Percentiles rank a stretch among this genome's conserved stretches.
These are phyloP conservation scores for Sugiyamaella grinbergsii DNA, from an alignment of 1,139 yeast genomes.

Conservation along the genomic window DNA sequence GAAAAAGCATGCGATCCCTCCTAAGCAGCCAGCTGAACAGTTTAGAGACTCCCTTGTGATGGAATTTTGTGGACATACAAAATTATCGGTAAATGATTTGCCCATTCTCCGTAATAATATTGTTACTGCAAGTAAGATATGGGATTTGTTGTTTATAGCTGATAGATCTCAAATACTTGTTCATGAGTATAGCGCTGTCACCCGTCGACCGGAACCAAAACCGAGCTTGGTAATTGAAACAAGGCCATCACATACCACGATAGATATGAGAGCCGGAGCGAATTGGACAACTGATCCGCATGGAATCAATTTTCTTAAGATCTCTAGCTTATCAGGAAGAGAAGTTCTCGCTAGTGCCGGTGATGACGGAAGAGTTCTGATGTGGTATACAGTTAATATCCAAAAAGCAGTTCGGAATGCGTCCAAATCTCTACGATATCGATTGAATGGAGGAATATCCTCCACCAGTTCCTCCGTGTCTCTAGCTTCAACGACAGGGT, in stretches of 20 bases:
- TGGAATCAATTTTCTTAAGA: slow-evolving; percentile 52
- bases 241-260: slow-evolving; percentile 28
- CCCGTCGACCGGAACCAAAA: slow-evolving; percentile 25
- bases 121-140: slow-evolving; percentile 28
- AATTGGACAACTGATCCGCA: slow-evolving; percentile 50
- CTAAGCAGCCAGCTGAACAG: slow-evolving; percentile 24
- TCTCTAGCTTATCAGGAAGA: slow-evolving; percentile 39
- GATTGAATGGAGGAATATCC: neutral
- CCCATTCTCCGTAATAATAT: slow-evolving; percentile 34
- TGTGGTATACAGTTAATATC: slow-evolving; percentile 47
- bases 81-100: slow-evolving; percentile 22
- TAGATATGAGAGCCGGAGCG: slow-evolving; percentile 32
- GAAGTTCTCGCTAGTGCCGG: slow-evolving; percentile 52
- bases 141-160: slow-evolving; percentile 31
- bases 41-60: slow-evolving; percentile 24
- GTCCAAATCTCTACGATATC: neutral
- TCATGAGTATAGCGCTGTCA: slow-evolving; percentile 29
- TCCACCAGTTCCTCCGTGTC: neutral
- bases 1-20: slow-evolving; percentile 21
- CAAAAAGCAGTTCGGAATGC: slow-evolving; percentile 1
- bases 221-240: slow-evolving; percentile 27
- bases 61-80: slow-evolving; percentile 25
- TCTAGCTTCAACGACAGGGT: neutral
- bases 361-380: slow-evolving; percentile 59
- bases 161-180: slow-evolving; percentile 27